Percentiles rank a stretch among this genome's conserved stretches.
These are phyloP conservation scores for Corinectria fuckeliana DNA, from an alignment of 2,329 filamentous ascomycete species.

Conservation along the genomic window DNA sequence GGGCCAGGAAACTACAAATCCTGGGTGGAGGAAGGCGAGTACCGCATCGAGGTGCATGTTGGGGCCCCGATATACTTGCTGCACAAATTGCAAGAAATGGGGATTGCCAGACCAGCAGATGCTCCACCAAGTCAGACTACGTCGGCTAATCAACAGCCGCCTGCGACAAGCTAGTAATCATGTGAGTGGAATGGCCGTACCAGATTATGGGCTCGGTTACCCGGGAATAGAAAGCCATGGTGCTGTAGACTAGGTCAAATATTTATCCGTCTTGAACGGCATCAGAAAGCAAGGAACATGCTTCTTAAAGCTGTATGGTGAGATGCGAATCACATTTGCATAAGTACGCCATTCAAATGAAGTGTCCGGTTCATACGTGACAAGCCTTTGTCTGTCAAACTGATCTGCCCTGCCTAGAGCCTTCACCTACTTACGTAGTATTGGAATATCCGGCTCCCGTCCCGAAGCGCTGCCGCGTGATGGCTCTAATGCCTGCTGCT, in stretches of 20 bases:
- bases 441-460: no score
- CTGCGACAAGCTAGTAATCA: neutral
- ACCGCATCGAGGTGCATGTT: neutral
- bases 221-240: neutral
- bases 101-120: neutral
- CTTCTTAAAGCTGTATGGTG: no score
- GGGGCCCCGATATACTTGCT: neutral
- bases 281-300: no score
- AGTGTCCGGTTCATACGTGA: no score
- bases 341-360: no score
- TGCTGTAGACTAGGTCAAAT: no score
- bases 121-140: neutral
- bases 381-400: no score
- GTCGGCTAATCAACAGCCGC: no score
- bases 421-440: no score
- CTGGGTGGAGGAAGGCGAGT: neutral
- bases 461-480: constrained; percentile 15
- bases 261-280: no score
- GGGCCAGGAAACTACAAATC: neutral
- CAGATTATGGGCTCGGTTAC: neutral
- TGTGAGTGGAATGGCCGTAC: neutral
- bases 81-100: neutral
- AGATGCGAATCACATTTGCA: no score
- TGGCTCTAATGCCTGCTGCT: neutral
- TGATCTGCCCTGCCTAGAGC: no score